Percentiles rank a stretch among this genome's conserved stretches.
These are phyloP conservation scores for Verticillium dahliae DNA, from an alignment of 2,329 filamentous ascomycete species.

Conservation along the genomic window DNA sequence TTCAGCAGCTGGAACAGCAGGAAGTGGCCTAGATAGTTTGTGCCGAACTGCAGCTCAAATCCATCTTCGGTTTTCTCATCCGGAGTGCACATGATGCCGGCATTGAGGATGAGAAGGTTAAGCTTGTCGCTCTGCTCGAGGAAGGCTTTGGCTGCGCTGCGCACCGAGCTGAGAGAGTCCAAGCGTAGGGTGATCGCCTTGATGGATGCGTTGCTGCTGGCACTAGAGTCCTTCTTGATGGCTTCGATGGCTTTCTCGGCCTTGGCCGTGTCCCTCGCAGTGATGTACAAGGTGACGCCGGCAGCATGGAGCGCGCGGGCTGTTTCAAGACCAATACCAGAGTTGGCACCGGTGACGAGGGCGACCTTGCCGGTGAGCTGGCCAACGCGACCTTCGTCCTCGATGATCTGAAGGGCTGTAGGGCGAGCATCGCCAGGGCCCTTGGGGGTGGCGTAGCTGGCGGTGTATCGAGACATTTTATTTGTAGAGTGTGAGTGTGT, in stretches of 20 bases:
- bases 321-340: constrained; percentile 38
- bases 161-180: constrained; percentile 13
- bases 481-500: too few species aligned
- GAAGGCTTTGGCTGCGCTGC: constrained; percentile 22
- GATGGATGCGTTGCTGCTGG: constrained; percentile 8
- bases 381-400: constrained; percentile 25
- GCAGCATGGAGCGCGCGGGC: constrained; percentile 34
- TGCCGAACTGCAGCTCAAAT: constrained; percentile 36
- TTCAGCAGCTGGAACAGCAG: constrained; percentile 47
- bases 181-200: constrained; percentile 9
- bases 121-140: constrained; percentile 16
- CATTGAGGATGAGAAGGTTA: constrained; percentile 31
- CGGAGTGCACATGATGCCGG: constrained; percentile 15
- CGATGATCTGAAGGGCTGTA: constrained; percentile 30
- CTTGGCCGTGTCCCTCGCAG: constrained; percentile 17
- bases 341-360: constrained; percentile 36
- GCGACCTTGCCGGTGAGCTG: constrained; percentile 28
- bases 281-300: constrained; percentile 16
- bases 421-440: constrained; percentile 32
- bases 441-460: constrained; percentile 25
- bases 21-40: constrained; percentile 47
- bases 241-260: constrained; percentile 15
- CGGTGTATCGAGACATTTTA: constrained; percentile 8
- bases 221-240: constrained; percentile 4
- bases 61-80: constrained; percentile 13